Evolutionary conservation across 768 basidiomycete species (phyloP).

Genomic region (Russula emetica): DNA sequence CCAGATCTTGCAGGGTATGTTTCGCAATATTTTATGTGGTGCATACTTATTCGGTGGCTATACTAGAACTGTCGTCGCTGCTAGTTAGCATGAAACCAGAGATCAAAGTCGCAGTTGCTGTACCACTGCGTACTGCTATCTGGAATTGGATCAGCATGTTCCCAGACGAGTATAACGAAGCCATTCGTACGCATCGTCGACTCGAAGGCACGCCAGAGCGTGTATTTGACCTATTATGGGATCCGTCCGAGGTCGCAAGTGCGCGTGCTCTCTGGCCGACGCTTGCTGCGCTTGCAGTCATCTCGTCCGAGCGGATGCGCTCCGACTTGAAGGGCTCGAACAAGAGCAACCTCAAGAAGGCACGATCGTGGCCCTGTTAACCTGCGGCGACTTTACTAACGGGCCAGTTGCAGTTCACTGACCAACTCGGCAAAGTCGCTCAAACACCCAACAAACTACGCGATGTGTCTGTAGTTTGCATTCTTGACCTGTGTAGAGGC

Average conservation of each 20-base stretch:
- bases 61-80: constrained; percentile 69
- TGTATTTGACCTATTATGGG: constrained; percentile 75
- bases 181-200: constrained; percentile 53
- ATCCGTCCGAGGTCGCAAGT: constrained; percentile 38
- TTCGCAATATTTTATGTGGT: not conserved
- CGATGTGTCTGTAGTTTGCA: constrained; percentile 67
- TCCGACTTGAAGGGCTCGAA: constrained; percentile 39
- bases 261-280: constrained; percentile 70
- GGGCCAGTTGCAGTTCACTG: constrained; percentile 48
- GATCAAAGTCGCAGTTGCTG: constrained; percentile 65
- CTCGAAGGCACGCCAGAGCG: constrained; percentile 83
- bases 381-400: constrained; percentile 9
- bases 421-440: constrained; percentile 50
- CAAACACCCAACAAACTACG: constrained; percentile 49
- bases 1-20: constrained; percentile 63
- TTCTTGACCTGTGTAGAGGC: constrained; percentile 72
- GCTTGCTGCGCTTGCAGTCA: constrained; percentile 68
- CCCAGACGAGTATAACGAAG: constrained; percentile 73
- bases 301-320: constrained; percentile 61
- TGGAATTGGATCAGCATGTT: constrained; percentile 90
- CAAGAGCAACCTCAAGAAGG: constrained; percentile 29
- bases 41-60: constrained; percentile 9
- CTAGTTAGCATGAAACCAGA: constrained; percentile 78
- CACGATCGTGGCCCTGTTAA: constrained; percentile 1
- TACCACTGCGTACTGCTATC: constrained; percentile 68